Base-by-base conservation (phyloP, 495 filamentous ascomycete species). In the Hypoxylon rickii region DNA sequence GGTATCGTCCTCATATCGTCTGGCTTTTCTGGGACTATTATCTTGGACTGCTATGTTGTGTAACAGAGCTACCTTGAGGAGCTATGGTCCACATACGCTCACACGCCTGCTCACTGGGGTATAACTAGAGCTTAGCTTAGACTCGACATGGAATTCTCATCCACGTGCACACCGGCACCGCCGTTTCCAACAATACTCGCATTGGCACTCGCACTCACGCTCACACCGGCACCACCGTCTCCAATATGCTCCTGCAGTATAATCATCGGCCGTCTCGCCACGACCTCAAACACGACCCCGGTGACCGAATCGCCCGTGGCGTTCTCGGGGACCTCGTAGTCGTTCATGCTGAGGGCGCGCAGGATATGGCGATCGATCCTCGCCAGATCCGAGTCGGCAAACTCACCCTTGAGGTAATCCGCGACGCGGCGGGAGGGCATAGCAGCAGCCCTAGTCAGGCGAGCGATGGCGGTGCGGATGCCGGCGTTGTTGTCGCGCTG, bases 401-500 rank as follows among this genome's bases (percentile, higher is more conserved):
- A 40, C 10, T 52, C 54, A 17, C 65, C 65, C 24, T 63, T 65
- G 10, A 68, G 44, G 29, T 63, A 68, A 15, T 49, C 47, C 5
- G 58, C 55, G 13, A 68, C 49, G 12, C 58, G 61, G n/a, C 51
- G 36, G 3, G 65, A 51, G n/a, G 62, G 62, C 62, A 68, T 60
- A 7, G 65, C 58, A 8, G 65, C 65, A 10, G 58, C 65, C 11
- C 58, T 43, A 0, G 55, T 44, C 5, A 68, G 58, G 1, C 62
- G 39, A 2, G 44, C 47, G 31, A 68, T 63, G 11, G 62, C 62
- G 16, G 36, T 17, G 4, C 65, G 46, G 31, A 68, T 60, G n/a
- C 65, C 65, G 36, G 65, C 65, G 19, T 61, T 65, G 26, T 68
- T 68, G 16, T 68, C 65, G 17, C 61, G 53, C 44, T 68, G 65